A percentile compares a stretch with the other conserved stretches of the same genome.
Evolutionary conservation across 257 asterid species (phyloP).

Genomic region (Solanum tarapatanum): DNA sequence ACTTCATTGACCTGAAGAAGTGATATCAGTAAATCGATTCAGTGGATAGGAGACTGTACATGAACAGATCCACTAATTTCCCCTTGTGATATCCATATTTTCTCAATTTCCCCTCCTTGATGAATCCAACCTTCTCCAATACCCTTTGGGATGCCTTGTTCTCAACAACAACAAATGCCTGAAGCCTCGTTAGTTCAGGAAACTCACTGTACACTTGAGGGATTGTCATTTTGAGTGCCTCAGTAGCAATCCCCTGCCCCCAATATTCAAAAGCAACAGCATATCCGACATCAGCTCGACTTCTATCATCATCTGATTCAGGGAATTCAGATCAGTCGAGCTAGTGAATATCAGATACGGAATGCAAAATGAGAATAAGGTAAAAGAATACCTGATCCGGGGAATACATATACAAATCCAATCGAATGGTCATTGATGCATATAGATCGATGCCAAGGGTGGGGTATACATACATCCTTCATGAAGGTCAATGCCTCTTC

Average conservation of each 20-base stretch:
- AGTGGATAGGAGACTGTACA: slow-evolving; percentile 29
- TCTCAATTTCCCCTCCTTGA: slow-evolving; percentile 30
- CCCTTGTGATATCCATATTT: slow-evolving; percentile 35
- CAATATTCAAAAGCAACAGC: slow-evolving; percentile 25
- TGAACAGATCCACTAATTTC: slow-evolving; percentile 18
- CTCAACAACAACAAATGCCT: slow-evolving; percentile 20
- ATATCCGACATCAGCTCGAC: slow-evolving; percentile 28
- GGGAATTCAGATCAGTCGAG: not conserved
- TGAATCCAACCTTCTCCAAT: slow-evolving; percentile 32
- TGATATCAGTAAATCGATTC: not conserved
- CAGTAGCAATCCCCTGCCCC: slow-evolving; percentile 35
- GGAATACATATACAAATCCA: slow-evolving; percentile 22
- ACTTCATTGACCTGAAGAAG: not conserved
- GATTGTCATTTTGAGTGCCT: slow-evolving; percentile 23
- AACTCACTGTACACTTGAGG: slow-evolving; percentile 22
- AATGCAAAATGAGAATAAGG: not conserved
- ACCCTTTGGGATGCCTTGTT: slow-evolving; percentile 40
- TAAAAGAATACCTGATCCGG: slow-evolving; percentile 12
- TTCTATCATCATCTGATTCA: slow-evolving; percentile 15
- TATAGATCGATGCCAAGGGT: slow-evolving; percentile 38
- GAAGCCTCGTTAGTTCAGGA: slow-evolving; percentile 24
- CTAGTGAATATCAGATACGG: not conserved
- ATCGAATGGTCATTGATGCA: slow-evolving; percentile 27
- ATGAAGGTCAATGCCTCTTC: slow-evolving; percentile 37
- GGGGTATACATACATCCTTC: slow-evolving; percentile 18